These are phyloP conservation scores for Silene coronaria DNA, from an alignment of 179 eudicot species.

Conservation along the genomic window DNA sequence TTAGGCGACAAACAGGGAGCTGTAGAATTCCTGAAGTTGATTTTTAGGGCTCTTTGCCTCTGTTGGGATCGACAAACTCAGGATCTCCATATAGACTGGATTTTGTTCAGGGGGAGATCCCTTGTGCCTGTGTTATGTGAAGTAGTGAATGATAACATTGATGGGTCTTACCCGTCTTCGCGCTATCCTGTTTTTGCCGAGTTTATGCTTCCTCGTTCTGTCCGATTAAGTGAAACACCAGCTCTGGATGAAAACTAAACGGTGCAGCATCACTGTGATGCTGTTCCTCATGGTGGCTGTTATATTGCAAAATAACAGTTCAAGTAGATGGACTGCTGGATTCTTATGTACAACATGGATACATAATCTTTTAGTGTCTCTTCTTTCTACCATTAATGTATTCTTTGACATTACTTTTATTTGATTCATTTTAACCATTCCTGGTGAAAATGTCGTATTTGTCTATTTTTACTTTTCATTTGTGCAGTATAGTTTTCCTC, in stretches of 20 bases:
- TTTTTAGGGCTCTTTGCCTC: constrained; percentile 90
- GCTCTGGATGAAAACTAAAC: constrained; percentile 21
- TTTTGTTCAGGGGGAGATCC: constrained; percentile 82
- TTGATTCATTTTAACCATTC: too few relatives aligned
- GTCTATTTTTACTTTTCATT: too few relatives aligned
- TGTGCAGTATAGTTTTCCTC: too few relatives aligned
- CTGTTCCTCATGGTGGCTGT: too few relatives aligned
- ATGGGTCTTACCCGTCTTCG: constrained; percentile 87
- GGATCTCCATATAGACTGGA: constrained; percentile 93
- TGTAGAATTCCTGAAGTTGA: constrained; percentile 76
- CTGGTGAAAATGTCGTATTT: too few relatives aligned
- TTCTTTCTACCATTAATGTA: too few relatives aligned
- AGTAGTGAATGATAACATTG: constrained; percentile 78
- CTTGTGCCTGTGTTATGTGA: constrained; percentile 75
- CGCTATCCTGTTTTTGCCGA: constrained; percentile 89
- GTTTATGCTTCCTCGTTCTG: constrained; percentile 93
- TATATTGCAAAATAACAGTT: background rate
- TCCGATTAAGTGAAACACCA: constrained; percentile 64
- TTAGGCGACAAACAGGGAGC: constrained; percentile 89
- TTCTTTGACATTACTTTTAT: too few relatives aligned
- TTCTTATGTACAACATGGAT: background rate
- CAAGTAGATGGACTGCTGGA: background rate
- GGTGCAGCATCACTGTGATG: background rate
- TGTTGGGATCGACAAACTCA: constrained; percentile 99
- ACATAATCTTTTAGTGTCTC: background rate